A percentile compares a stretch with the other conserved stretches of the same genome.
phyloP scores from a whole-genome alignment of 2,329 filamentous ascomycete species.

The Fusarium metavorans region DNA sequence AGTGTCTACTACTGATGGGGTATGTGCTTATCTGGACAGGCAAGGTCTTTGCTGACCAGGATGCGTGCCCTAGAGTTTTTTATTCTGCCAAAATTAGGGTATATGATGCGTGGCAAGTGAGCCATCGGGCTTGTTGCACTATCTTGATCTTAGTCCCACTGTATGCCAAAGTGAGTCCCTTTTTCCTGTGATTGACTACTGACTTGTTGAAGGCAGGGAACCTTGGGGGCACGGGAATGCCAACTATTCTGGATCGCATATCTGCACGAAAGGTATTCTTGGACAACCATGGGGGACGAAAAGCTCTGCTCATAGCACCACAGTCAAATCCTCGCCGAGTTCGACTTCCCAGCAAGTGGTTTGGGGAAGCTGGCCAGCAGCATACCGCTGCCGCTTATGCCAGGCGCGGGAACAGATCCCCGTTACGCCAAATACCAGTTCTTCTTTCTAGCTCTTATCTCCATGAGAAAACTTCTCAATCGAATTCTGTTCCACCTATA shows the following conservation, averaged over 20 bases:
- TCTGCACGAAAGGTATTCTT: constrained; percentile 25
- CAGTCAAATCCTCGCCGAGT: constrained; percentile 29
- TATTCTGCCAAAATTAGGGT: constrained; percentile 26
- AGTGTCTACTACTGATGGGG: constrained; percentile 30
- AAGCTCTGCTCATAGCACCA: neutral
- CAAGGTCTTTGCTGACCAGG: neutral
- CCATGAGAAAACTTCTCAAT: constrained; percentile 29
- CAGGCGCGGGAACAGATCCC: constrained; percentile 8
- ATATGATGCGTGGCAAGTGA: constrained; percentile 23
- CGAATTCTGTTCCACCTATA: constrained; percentile 31
- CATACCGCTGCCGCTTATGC: constrained; percentile 23
- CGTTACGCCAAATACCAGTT: constrained; percentile 24
- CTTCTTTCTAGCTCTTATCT: constrained; percentile 32
- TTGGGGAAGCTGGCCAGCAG: constrained; percentile 23
- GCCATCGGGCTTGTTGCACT: constrained; percentile 23
- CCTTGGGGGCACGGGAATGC: constrained; percentile 24
- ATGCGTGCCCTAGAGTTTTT: constrained; percentile 5
- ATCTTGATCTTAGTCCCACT: constrained; percentile 23
- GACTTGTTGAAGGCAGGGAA: neutral
- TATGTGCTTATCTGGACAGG: neutral
- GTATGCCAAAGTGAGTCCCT: neutral
- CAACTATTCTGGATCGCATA: constrained; percentile 33
- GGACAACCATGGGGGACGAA: neutral
- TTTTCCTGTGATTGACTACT: accelerated
- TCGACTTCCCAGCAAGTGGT: constrained; percentile 34